A percentile compares a stretch with the other conserved stretches of the same genome.
Conservation (phyloP, 139 green algal genomes). For the Tetradesmus lagerheimii region DNA sequence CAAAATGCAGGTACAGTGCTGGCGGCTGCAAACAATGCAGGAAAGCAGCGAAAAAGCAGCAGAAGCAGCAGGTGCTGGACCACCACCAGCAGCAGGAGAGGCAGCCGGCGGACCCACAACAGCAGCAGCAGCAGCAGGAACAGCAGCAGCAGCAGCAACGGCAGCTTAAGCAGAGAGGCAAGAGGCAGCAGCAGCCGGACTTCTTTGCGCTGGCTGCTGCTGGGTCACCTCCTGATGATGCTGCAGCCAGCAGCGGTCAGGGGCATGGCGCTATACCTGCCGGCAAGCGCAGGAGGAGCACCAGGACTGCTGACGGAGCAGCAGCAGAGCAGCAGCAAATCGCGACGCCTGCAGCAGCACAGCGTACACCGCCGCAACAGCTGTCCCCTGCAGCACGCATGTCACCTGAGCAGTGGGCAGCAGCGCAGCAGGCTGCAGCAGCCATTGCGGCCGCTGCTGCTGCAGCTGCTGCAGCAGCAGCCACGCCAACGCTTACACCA, state of each 20-base stretch:
- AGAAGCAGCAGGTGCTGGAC: no score
- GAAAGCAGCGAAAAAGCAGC: neutral
- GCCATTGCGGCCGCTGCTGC: neutral
- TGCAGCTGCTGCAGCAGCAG: neutral
- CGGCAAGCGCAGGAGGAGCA: neutral
- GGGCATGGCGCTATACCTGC: neutral
- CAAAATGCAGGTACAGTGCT: neutral
- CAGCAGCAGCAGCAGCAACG: neutral
- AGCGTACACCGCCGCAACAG: neutral
- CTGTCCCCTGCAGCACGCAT: neutral
- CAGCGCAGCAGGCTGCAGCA: neutral
- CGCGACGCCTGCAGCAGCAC: neutral
- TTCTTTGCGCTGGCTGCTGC: neutral
- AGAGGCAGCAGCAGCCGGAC: neutral
- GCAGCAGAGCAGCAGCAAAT: neutral
- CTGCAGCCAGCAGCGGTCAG: neutral
- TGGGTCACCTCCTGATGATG: neutral
- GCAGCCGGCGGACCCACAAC: neutral
- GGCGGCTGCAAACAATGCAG: neutral
- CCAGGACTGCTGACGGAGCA: neutral
- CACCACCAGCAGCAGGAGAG: neutral
- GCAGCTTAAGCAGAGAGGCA: neutral
- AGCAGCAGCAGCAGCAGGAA: neutral
- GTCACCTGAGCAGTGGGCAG: neutral
- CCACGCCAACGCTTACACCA: neutral